Base-by-base conservation (phyloP, 345 rosid species). In the Populus deltoides region DNA sequence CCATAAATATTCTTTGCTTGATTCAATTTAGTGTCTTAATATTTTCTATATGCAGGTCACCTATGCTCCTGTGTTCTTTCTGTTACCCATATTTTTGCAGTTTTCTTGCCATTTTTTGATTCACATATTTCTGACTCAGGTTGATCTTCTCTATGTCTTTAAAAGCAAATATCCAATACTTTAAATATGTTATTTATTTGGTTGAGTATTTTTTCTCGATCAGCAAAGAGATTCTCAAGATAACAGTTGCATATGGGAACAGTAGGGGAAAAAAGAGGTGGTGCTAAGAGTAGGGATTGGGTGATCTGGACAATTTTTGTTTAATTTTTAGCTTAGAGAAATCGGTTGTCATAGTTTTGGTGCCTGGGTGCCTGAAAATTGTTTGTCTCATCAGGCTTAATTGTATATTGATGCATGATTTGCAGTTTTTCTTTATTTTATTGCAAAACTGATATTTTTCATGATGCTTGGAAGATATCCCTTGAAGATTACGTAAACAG, bases 401-500 rank as follows among this genome's bases (percentile, higher is more conserved):
- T 20, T 53, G 47, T 7, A 53, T 53, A 18, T 27, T 33, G 69
- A 17, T 66, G n/a, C 41, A 18, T 35, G 45, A 5, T 8, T 17
- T 35, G 24, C 65, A 33, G 18, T 39, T 38, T 65, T 39, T 33
- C 5, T n/a, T 39, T 18, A 15, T 8, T 29, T 59, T 20, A 22
- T 72, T 38, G 3, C 27, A 24, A 36, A 63, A 5, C 15, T 45
- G 65, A 75, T 75, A 51, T 62, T 78, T 47, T 78, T 47, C 68
- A 72, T 76, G 79, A 66, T 85, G 77, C 38, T 65, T 75, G 70
- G 75, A 88, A 96, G 99, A 84, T 88, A 78, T 91, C 99, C 35
- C 71, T 82, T 75, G 97, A 93, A 89, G 98, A 93, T 77, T 90
- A 89, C 76, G 82, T 80, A 73, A 88, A 85, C 70, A 75, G 82